Evolutionary conservation across 345 rosid species (phyloP).

Genomic region (Salix arbutifolia): DNA sequence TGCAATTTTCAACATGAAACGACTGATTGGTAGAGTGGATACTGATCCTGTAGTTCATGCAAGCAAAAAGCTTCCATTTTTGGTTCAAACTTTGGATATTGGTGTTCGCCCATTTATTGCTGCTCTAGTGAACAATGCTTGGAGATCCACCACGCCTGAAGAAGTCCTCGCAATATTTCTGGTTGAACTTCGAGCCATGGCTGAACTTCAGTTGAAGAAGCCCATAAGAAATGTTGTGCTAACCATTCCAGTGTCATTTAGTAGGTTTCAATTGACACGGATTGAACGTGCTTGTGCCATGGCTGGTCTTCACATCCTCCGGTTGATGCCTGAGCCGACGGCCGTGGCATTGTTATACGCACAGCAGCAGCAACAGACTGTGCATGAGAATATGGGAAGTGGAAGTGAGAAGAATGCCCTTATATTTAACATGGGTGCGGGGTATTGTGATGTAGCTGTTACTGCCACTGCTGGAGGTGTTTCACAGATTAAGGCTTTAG

Average conservation of each 20-base stretch:
- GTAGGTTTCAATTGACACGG: slow-evolving; percentile 73
- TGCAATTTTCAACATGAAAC: slow-evolving; percentile 87
- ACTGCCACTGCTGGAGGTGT: slow-evolving; percentile 91
- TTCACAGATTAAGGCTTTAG: slow-evolving; percentile 74
- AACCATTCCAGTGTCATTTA: slow-evolving; percentile 80
- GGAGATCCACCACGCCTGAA: slow-evolving; percentile 89
- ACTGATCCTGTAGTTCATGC: slow-evolving; percentile 77
- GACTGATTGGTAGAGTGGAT: slow-evolving; percentile 79
- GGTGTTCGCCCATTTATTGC: slow-evolving; percentile 87
- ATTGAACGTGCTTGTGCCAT: slow-evolving; percentile 84
- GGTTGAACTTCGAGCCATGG: slow-evolving; percentile 72
- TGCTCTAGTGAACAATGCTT: slow-evolving; percentile 68
- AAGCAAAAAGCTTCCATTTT: slow-evolving; percentile 67
- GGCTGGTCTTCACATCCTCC: slow-evolving; percentile 84
- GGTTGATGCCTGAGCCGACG: slow-evolving; percentile 86
- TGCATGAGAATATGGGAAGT: slow-evolving; percentile 67
- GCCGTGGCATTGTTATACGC: slow-evolving; percentile 85
- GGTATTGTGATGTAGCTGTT: slow-evolving; percentile 77
- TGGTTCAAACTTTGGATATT: slow-evolving; percentile 76
- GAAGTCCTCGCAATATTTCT: slow-evolving; percentile 79
- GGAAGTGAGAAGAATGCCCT: slow-evolving; percentile 78
- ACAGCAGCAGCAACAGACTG: slow-evolving; percentile 73
- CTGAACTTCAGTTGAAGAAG: slow-evolving; percentile 62
- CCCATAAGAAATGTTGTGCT: slow-evolving; percentile 70
- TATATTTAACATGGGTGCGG: slow-evolving; percentile 89